These are phyloP conservation scores for Planoprotostelium fungivorum DNA, from an alignment of 78 protist genomes.

Conservation along the genomic window DNA sequence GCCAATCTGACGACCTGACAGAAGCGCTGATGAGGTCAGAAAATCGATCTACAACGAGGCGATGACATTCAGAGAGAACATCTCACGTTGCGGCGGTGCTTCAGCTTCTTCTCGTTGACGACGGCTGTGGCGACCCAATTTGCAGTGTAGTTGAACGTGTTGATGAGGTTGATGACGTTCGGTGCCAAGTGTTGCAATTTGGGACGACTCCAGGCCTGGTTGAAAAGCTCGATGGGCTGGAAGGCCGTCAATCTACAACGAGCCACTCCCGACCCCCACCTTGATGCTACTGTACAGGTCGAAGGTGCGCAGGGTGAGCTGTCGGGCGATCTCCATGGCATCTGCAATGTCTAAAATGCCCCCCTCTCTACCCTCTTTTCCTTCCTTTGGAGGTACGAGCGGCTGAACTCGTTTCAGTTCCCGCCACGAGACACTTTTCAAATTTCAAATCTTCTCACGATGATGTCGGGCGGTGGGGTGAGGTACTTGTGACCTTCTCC, in stretches of 20 bases:
- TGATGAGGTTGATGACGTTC: slow-evolving; percentile 45
- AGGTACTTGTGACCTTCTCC: not conserved
- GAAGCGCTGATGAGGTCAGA: not conserved
- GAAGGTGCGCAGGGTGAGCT: slow-evolving; percentile 69
- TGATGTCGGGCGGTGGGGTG: not conserved
- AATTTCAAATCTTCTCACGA: too few species aligned
- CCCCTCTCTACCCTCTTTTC: not conserved
- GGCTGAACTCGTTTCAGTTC: too few species aligned
- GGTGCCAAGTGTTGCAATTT: slow-evolving; percentile 56
- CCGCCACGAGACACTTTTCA: too few species aligned
- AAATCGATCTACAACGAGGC: not conserved
- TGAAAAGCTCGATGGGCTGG: slow-evolving; percentile 45
- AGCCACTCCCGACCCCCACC: too few species aligned
- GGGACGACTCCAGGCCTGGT: slow-evolving; percentile 62
- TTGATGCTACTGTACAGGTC: slow-evolving; percentile 29
- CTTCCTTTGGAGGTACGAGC: not conserved
- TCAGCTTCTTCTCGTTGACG: slow-evolving; percentile 14
- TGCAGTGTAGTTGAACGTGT: slow-evolving; percentile 54
- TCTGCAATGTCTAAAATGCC: not conserved
- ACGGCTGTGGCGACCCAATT: slow-evolving; percentile 65
- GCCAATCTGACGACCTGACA: not conserved
- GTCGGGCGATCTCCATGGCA: slow-evolving; percentile 73
- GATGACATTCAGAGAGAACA: too few species aligned
- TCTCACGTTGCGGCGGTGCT: slow-evolving; percentile 22
- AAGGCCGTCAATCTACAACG: slow-evolving; percentile 32